Base-by-base conservation (phyloP, 23 red algal genomes). In the Cyanidium caldarium region DNA sequence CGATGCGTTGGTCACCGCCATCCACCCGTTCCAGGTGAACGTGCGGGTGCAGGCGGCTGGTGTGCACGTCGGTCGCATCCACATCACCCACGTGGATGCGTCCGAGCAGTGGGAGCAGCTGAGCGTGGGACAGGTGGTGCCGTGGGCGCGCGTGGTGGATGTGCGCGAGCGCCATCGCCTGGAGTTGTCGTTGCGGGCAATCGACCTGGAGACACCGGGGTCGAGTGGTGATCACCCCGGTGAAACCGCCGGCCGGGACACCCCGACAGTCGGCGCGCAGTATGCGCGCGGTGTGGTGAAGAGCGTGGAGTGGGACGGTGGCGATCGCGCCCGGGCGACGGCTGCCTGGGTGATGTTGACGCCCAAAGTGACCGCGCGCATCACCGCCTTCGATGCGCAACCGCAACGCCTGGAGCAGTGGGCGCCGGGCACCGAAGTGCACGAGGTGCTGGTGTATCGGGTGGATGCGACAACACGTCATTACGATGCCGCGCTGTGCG, bases 1-100 rank as follows among this genome's bases (percentile, higher is more conserved):
- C 3, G 23, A 12, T 28, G 51, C 51, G 7, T 5, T 28, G 51
- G 51, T 61, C 3, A 61, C 51, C 7, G 51, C 51, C 31, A 28
- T 61, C 3, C 51, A 61, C 51, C 21, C 51, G 51, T 61, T 61
- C 31, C 51, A 61, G 51, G 51, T 61, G 5, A 16, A 61, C 31
- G 51, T 61, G 23, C 51, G 51, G n/a, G 19, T 16, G 51, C 5
- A 16, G 7, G 51, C 7, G 7, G n/a, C n/a, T n/a, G n/a, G n/a
- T n/a, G 51, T 16, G 3, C 51, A 61, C 7, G 31, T 28, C 7
- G 51, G 51, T 21, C 51, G 51, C 10, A 25, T 61, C 10, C 51
- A 61, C 51, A 61, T 61, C 5, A 61, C 21, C 51, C 19, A 61
- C 23, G 51, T 61, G 21, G 51, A 61, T 7, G 21, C 19, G n/a